A percentile compares a stretch with the other conserved stretches of the same genome.
Conservation (phyloP, 192 early-diverging fungal species). For the Mortierella hygrophila region DNA sequence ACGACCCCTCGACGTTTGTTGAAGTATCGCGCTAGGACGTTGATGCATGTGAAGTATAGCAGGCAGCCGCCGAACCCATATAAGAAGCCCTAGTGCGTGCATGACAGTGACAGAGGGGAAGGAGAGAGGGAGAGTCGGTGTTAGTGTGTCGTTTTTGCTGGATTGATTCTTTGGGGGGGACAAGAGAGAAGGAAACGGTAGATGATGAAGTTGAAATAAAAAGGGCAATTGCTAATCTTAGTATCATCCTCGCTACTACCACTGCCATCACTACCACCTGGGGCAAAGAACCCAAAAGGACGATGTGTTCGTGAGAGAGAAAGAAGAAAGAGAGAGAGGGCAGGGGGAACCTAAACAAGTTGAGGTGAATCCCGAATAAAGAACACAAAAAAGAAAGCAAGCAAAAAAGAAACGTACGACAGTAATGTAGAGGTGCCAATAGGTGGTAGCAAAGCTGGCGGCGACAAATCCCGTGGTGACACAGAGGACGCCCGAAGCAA, state of each 20-base stretch:
- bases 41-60: constrained; percentile 19
- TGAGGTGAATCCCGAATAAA: background rate
- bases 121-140: background rate
- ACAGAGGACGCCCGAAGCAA: background rate
- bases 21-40: constrained; percentile 16
- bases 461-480: constrained; percentile 13
- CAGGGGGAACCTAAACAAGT: background rate
- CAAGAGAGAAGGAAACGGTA: background rate
- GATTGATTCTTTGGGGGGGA: background rate
- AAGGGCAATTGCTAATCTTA: background rate
- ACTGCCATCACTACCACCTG: background rate
- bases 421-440: constrained; percentile 22
- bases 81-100: background rate
- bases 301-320: background rate
- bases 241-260: background rate
- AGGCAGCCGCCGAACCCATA: constrained; percentile 13
- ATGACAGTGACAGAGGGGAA: background rate
- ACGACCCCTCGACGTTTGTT: background rate
- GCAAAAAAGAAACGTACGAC: background rate
- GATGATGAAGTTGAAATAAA: background rate
- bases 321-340: background rate
- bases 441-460: constrained; percentile 10
- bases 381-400: background rate
- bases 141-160: background rate
- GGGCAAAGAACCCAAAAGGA: background rate